Percentiles rank a stretch among this genome's conserved stretches.
Conservation (phyloP, 192 early-diverging fungal genomes). For the Jimgerdemannia lactiflua region DNA sequence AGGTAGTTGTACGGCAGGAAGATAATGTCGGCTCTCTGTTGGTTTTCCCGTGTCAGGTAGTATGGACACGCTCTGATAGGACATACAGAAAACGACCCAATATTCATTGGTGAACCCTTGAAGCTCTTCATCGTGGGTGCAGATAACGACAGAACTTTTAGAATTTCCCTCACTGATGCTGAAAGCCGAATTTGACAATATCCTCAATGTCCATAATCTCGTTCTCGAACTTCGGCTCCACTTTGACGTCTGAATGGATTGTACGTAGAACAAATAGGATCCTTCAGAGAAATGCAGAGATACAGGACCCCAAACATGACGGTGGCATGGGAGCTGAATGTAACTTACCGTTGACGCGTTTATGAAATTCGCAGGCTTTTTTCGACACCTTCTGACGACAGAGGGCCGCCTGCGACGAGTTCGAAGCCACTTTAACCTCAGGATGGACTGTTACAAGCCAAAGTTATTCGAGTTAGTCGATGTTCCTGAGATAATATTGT, state of each 20-base stretch:
- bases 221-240: background rate
- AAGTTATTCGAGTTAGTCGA: background rate
- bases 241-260: slow-evolving; percentile 2
- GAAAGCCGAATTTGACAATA: slow-evolving; percentile 35
- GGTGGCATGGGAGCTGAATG: background rate
- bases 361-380: slow-evolving; percentile 35
- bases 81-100: background rate
- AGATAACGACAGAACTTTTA: background rate
- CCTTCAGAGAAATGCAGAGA: background rate
- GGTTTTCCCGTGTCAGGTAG: slow-evolving; percentile 39
- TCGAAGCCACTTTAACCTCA: slow-evolving; percentile 12
- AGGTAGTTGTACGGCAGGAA: slow-evolving; percentile 69
- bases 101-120: no score
- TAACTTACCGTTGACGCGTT: slow-evolving; percentile 18
- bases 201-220: slow-evolving; percentile 58
- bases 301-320: no score
- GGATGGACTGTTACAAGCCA: slow-evolving; percentile 25
- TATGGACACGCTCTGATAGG: slow-evolving; percentile 54
- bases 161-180: slow-evolving; percentile 18
- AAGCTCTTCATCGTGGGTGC: no score
- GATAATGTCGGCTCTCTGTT: slow-evolving; percentile 47
- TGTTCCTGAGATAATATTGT: background rate
- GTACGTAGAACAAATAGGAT: background rate
- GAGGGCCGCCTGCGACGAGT: slow-evolving; percentile 27
- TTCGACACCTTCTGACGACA: slow-evolving; percentile 41